A percentile compares a stretch with the other conserved stretches of the same genome.
These are phyloP conservation scores for Dothidotthia symphoricarpi DNA, from an alignment of 2,329 filamentous ascomycete genomes.

Conservation along the genomic window DNA sequence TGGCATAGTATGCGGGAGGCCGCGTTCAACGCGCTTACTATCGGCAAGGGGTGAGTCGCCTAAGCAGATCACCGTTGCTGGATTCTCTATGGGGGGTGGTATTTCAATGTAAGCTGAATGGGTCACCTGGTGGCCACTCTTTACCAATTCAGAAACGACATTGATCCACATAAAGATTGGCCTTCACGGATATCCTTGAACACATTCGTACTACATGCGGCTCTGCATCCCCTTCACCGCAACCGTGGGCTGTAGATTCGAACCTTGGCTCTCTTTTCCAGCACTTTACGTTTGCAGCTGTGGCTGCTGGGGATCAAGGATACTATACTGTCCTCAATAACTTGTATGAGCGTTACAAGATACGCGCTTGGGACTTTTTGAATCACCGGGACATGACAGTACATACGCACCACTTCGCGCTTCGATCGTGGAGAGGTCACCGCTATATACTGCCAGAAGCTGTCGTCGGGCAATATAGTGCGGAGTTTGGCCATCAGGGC, in stretches of 20 bases:
- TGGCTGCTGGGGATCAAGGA: constrained; percentile 9
- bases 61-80: constrained; percentile 8
- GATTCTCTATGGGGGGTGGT: constrained; percentile 13
- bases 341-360: constrained; percentile 9
- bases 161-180: constrained; percentile 4
- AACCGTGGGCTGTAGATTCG: constrained; percentile 2
- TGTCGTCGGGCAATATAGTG: constrained; percentile 2
- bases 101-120: constrained; percentile 7
- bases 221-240: constrained; percentile 3
- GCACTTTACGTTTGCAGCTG: constrained; percentile 13
- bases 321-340: constrained; percentile 12
- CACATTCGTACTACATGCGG: constrained; percentile 8
- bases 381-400: constrained; percentile 5
- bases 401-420: constrained; percentile 4
- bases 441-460: constrained; percentile 13
- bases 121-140: neutral
- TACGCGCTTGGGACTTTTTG: constrained; percentile 13
- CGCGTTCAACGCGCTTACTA: constrained; percentile 4
- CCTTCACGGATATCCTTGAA: constrained; percentile 13
- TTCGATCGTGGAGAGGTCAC: constrained; percentile 13
- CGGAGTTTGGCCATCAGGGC: constrained; percentile 2
- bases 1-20: constrained; percentile 9
- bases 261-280: constrained; percentile 5
- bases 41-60: constrained; percentile 1
- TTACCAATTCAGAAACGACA: neutral